phyloP scores from a whole-genome alignment of 2,329 filamentous ascomycete genomes.

The Phialophora macrospora region DNA sequence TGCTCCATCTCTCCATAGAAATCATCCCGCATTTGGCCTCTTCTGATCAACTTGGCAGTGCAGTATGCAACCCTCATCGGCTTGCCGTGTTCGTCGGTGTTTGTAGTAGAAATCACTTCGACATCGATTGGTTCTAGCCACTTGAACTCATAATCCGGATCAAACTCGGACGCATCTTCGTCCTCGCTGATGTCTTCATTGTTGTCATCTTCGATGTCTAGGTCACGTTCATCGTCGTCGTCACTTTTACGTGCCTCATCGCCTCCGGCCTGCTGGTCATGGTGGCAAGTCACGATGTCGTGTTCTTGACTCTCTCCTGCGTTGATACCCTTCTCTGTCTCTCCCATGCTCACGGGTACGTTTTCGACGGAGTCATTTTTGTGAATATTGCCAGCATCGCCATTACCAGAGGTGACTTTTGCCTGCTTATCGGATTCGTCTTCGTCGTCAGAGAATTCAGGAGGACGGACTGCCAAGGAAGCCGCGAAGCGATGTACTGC shows the following conservation, averaged over 20 bases:
- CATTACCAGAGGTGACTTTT: too few relatives aligned
- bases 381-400: too few relatives aligned
- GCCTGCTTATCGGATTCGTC: background rate
- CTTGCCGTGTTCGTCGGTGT: constrained; percentile 13
- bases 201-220: constrained; percentile 7
- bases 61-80: constrained; percentile 25
- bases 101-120: constrained; percentile 19
- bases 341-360: too few relatives aligned
- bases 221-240: too few relatives aligned
- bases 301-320: too few relatives aligned
- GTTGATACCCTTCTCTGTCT: too few relatives aligned
- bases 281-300: too few relatives aligned
- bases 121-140: constrained; percentile 31
- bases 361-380: too few relatives aligned
- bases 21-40: constrained; percentile 37
- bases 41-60: constrained; percentile 31
- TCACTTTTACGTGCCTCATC: too few relatives aligned
- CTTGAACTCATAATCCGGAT: constrained; percentile 24
- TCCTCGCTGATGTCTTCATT: constrained; percentile 15
- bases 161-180: constrained; percentile 14
- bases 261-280: too few relatives aligned
- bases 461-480: background rate
- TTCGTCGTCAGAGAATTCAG: constrained; percentile 42
- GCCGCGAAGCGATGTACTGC: background rate
- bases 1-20: constrained; percentile 47